A percentile compares a stretch with the other conserved stretches of the same genome.
Evolutionary conservation across 225 moss, liverwort and hornwort genomes (phyloP).

Genomic region (Pleurozium schreberi): DNA sequence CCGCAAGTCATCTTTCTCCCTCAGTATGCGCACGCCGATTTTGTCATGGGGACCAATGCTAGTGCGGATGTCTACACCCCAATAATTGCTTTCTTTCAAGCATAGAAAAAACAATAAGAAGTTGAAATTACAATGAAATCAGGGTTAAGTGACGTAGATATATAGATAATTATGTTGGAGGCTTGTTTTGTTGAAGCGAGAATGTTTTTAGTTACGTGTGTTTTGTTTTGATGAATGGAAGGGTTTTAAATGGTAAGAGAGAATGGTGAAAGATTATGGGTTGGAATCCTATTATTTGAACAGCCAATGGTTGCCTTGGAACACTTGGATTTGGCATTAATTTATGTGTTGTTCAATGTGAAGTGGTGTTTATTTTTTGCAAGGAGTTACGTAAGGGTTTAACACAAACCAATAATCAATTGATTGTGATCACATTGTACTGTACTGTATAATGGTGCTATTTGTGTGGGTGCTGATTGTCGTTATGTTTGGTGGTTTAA

Average conservation of each 20-base stretch:
- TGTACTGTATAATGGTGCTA: not conserved
- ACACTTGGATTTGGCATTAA: not conserved
- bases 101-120: not conserved
- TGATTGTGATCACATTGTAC: not conserved
- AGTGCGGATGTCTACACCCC: constrained; percentile 21
- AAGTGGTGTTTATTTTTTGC: not conserved
- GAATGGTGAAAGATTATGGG: not conserved
- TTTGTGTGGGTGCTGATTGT: not conserved
- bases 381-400: not conserved
- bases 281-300: not conserved
- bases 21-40: constrained; percentile 36
- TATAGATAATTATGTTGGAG: not conserved
- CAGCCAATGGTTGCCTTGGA: not conserved
- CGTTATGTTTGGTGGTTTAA: too few species aligned
- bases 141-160: too few species aligned
- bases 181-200: not conserved
- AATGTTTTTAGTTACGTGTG: too few species aligned
- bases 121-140: too few species aligned
- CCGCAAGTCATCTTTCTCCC: constrained; percentile 25
- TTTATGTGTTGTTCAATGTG: not conserved
- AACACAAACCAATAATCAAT: not conserved
- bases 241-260: not conserved
- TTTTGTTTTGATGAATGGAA: not conserved
- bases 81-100: constrained; percentile 19
- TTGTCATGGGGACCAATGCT: constrained; percentile 25